These are phyloP conservation scores for Lippia alba DNA, from an alignment of 305 asterid genomes.

Conservation along the genomic window DNA sequence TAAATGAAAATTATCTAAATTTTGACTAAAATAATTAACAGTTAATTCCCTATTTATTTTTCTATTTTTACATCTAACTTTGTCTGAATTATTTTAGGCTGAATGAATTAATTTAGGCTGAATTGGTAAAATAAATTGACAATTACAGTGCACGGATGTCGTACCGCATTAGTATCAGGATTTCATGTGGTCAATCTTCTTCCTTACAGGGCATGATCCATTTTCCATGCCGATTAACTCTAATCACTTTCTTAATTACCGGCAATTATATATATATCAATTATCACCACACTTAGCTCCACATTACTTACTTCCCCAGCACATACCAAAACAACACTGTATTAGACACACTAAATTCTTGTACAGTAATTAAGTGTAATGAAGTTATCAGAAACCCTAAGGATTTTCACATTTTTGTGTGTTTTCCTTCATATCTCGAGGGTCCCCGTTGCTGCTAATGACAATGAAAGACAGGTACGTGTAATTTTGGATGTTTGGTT, in stretches of 20 bases:
- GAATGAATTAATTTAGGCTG: no score
- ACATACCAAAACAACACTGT: background rate
- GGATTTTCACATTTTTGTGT: conserved; percentile 27
- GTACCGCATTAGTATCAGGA: conserved; percentile 21
- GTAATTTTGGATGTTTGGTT: background rate
- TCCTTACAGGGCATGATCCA: conserved; percentile 39
- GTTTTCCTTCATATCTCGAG: conserved; percentile 32
- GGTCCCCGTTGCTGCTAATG: conserved; percentile 31
- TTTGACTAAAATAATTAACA: no score
- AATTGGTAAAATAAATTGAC: conserved; percentile 20
- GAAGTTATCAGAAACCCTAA: conserved; percentile 36
- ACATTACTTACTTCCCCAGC: no score
- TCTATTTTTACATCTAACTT: no score
- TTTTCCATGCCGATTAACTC: conserved; percentile 31
- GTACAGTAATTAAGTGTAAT: conserved; percentile 8
- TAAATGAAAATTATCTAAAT: no score
- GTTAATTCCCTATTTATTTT: no score
- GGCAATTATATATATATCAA: background rate
- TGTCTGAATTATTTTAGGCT: background rate
- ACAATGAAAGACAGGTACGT: conserved; percentile 55
- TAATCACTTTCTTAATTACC: background rate
- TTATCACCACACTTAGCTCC: background rate
- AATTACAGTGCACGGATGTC: conserved; percentile 1
- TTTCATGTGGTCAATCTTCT: conserved; percentile 30
- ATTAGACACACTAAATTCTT: background rate